Evolutionary conservation across 164 flowering plant species (phyloP), one percentile per base, ranked within the genome.

Genomic region (Cinnamomum micranthum): DNA sequence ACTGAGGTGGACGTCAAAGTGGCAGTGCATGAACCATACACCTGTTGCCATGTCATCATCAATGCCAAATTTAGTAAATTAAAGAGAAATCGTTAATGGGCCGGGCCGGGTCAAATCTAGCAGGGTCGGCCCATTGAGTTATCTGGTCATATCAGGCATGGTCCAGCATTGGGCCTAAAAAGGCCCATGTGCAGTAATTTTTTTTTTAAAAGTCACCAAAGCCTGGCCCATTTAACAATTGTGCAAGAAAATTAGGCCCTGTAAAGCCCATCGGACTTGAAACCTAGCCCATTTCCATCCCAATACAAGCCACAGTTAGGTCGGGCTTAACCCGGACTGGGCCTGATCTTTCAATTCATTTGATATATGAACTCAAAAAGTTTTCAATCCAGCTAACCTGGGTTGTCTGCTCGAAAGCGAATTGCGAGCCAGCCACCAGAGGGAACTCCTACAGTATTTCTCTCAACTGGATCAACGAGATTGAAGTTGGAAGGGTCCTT

Each of bases 361-460:
- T 65, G 17, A 65, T 27, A 27, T 65, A 27, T 19, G 14, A 0
- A 24, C 68, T 11, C 6, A 28, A 65, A 19, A 50, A 69, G 22
- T 19, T 12, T 51, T 47, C 24, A 41, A 41, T 41, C 47, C 47
- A 41, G 47, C 47, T 7, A 28, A 86, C 89, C 89, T 78, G 90
- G 92, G 71, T 89, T 89, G 73, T 89, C 89, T 4, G 90, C 88
- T 0, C 77, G 67, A 76, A 89, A 89, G 10, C 90, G 87, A 72
- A 88, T 76, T 28, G 88, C 90, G 11, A 78, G 73, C 92, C 92
- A 88, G 6, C 90, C 92, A 2, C 88, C 90, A 4, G 88, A 60
- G 0, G 90, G 92, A n/a, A 89, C 86, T 1, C 89, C 86, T 2
- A 79, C 31, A 0, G 92, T 88, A 77, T 87, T 89, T 80, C 90